Conservation (phyloP, 2,329 filamentous ascomycete genomes). For the Xylaria sp. region DNA sequence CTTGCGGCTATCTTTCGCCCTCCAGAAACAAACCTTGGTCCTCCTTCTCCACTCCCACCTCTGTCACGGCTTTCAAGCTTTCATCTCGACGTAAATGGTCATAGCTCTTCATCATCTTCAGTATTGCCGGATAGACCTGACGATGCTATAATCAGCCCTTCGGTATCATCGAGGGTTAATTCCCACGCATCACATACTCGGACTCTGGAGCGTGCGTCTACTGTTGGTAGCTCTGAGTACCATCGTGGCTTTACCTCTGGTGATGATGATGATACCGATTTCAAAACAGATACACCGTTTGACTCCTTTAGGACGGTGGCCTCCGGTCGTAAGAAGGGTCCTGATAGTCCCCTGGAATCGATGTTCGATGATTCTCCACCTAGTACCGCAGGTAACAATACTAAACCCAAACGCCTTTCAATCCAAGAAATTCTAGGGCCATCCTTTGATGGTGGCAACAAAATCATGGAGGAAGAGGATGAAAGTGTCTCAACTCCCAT, state of each 20-base stretch:
- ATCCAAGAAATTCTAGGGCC: conserved; percentile 68
- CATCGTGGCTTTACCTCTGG: conserved; percentile 73
- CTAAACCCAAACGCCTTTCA: conserved; percentile 64
- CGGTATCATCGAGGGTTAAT: conserved; percentile 40
- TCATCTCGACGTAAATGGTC: conserved; percentile 62
- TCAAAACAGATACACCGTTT: conserved; percentile 74
- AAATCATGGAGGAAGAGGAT: conserved; percentile 73
- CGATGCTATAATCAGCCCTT: conserved; percentile 35
- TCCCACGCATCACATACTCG: conserved; percentile 47
- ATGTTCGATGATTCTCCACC: conserved; percentile 84
- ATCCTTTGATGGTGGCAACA: conserved; percentile 64
- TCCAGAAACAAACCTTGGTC: conserved; percentile 55
- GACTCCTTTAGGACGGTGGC: conserved; percentile 79
- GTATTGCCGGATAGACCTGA: conserved; percentile 49
- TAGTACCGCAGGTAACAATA: conserved; percentile 61
- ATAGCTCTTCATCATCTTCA: conserved; percentile 58
- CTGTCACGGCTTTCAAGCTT: conserved; percentile 65
- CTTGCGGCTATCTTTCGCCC: conserved; percentile 47
- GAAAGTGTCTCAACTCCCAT: conserved; percentile 65
- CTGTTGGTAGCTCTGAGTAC: conserved; percentile 75
- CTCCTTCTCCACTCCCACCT: conserved; percentile 66
- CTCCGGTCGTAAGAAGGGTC: conserved; percentile 72
- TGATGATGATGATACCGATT: conserved; percentile 75
- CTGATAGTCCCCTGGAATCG: conserved; percentile 78
- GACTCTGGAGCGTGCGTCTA: conserved; percentile 68